Percentiles rank a stretch among this genome's conserved stretches.
Evolutionary conservation across 768 basidiomycete species (phyloP).

Genomic region (Suillus hirtellus): DNA sequence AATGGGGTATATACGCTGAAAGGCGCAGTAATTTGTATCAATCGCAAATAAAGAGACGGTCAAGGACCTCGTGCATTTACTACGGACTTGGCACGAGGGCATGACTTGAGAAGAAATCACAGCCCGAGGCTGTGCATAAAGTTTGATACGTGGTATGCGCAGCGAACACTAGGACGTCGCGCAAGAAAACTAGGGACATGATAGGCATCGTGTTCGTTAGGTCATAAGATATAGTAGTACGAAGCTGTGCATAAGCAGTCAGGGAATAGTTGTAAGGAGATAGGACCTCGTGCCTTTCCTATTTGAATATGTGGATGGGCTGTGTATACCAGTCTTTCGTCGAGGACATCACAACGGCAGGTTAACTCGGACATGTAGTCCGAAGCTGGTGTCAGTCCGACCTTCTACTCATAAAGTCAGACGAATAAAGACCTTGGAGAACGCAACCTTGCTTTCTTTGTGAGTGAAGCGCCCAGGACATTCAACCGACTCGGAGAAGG

Average conservation of each 20-base stretch:
- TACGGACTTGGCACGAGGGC: neutral
- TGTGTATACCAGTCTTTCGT: neutral
- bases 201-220: neutral
- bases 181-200: neutral
- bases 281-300: neutral
- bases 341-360: neutral
- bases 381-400: neutral
- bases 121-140: neutral
- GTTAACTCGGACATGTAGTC: neutral
- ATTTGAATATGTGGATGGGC: neutral
- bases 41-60: neutral
- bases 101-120: neutral
- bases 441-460: neutral
- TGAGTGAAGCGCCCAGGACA: neutral
- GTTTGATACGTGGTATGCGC: neutral
- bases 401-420: neutral
- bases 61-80: neutral
- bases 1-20: neutral
- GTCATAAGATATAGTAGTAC: neutral
- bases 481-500: neutral
- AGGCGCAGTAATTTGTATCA: neutral
- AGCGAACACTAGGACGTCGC: neutral
- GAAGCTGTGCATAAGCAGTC: neutral
- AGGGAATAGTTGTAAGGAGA: neutral
- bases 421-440: neutral